These are phyloP conservation scores for Cajanus cajan DNA, from an alignment of 306 rosid genomes.

Conservation along the genomic window DNA sequence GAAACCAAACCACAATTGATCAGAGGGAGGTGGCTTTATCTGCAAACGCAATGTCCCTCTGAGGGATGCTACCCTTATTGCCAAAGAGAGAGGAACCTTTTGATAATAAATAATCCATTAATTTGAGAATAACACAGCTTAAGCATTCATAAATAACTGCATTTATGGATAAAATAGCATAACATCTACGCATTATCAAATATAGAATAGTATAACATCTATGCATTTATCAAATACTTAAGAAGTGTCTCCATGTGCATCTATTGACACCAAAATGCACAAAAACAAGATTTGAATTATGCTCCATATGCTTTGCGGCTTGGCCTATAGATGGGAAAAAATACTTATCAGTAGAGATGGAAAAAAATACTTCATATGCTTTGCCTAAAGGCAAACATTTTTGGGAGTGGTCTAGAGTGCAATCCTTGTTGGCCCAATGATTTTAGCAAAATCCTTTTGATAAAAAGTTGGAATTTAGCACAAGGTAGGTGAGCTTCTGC, in stretches of 20 bases:
- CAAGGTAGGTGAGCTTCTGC: background rate
- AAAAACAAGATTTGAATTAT: background rate
- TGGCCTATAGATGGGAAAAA: background rate
- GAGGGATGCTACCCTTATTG: slow-evolving; percentile 72
- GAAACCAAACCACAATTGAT: slow-evolving; percentile 85
- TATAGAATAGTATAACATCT: background rate
- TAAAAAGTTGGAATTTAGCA: background rate
- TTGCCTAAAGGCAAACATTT: background rate
- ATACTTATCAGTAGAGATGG: background rate
- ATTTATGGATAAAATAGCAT: slow-evolving; percentile 8
- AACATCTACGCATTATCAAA: slow-evolving; percentile 4
- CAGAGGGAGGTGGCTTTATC: slow-evolving; percentile 95
- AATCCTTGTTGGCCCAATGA: background rate
- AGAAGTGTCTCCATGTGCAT: background rate
- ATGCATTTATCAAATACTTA: background rate
- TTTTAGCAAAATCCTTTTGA: background rate
- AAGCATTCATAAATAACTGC: slow-evolving; percentile 24
- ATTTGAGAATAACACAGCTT: slow-evolving; percentile 13
- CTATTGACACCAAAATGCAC: slow-evolving; percentile 15
- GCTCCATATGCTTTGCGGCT: background rate
- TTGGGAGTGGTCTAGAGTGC: background rate
- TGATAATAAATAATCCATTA: slow-evolving; percentile 38
- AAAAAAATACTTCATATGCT: background rate
- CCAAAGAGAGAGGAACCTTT: slow-evolving; percentile 86
- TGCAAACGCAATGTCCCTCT: slow-evolving; percentile 84